Evolutionary conservation across 2,329 filamentous ascomycete species (phyloP), one percentile per base, ranked within the genome.

Genomic region (Clonostachys sp.): DNA sequence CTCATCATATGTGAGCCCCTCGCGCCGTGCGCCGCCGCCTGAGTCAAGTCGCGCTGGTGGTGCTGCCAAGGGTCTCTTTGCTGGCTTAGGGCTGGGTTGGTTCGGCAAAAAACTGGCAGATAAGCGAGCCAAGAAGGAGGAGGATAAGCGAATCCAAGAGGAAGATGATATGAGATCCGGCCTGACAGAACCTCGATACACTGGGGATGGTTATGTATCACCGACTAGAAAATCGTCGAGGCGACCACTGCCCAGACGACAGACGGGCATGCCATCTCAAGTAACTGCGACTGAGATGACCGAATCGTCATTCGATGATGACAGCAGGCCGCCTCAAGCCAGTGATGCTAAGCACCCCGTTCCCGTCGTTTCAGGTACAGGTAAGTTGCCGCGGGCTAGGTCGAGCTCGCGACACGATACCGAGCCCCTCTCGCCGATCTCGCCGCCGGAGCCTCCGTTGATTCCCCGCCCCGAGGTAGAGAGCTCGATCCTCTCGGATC

Each of bases 61-160:
- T 1, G 64, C 74, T n/a, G 76, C 74, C 18, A 81, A 85, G 53
- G 79, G 79, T 2, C 55, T 82, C 13, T 59, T 84, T 44, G 83
- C 79, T 9, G 73, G 83, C 3, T 65, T 89, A 24, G 86, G 86
- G 3, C 70, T 86, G 34, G 87, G 86, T 9, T 87, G 85, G 71
- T 68, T 91, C 43, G 79, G 80, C 7, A 84, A 79, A 67, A 80
- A 81, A 61, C 75, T 87, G 62, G 80, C 77, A 54, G 74, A 83
- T 63, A 67, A 81, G 55, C 68, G 68, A 45, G 60, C 69, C 50
- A 71, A 58, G 51, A 67, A 68, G 46, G 76, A 77, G 50, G 77
- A 74, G 44, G 73, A 74, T 33, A 68, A 76, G 38, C 66, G 71
- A 8, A 36, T 67, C 5, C 60, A 59, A 34, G 67, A 74, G 6